A percentile compares a stretch with the other conserved stretches of the same genome.
Evolutionary conservation across 352 stramenopile genomes (phyloP).

Genomic region (Phytophthora fragariaefolia): DNA sequence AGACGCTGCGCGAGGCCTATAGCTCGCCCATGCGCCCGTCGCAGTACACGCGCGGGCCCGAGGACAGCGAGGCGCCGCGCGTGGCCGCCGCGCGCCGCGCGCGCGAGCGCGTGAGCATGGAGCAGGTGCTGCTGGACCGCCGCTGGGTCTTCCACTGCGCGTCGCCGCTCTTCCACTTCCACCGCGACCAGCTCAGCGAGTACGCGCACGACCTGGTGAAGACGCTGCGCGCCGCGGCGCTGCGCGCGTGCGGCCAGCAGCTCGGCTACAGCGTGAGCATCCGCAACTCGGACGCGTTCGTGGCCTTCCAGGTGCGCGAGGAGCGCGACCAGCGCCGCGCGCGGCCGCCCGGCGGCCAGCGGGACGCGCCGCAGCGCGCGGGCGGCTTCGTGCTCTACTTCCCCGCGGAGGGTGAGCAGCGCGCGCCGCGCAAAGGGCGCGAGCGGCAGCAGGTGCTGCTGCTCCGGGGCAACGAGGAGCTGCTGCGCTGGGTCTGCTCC

Average conservation of each 20-base stretch:
- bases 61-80: slow-evolving; percentile 24
- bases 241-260: slow-evolving; percentile 51
- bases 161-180: slow-evolving; percentile 72
- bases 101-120: slow-evolving; percentile 48
- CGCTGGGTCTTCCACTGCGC: slow-evolving; percentile 70
- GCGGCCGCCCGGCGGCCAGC: background rate
- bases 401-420: slow-evolving; percentile 44
- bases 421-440: slow-evolving; percentile 38
- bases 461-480: slow-evolving; percentile 59
- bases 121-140: slow-evolving; percentile 59
- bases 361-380: slow-evolving; percentile 23
- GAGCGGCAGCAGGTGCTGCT: slow-evolving; percentile 67
- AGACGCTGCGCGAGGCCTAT: slow-evolving; percentile 41
- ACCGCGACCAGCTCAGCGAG: slow-evolving; percentile 46
- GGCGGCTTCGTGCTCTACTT: slow-evolving; percentile 78
- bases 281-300: slow-evolving; percentile 50
- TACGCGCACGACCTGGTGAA: slow-evolving; percentile 78
- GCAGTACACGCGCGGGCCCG: slow-evolving; percentile 37
- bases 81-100: slow-evolving; percentile 26
- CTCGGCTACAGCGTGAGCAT: slow-evolving; percentile 76
- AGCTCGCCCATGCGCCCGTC: slow-evolving; percentile 48
- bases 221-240: slow-evolving; percentile 56
- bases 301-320: slow-evolving; percentile 67
- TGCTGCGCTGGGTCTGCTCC: slow-evolving; percentile 57
- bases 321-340: slow-evolving; percentile 40